Percentiles rank a stretch among this genome's conserved stretches.
These are phyloP conservation scores for Yamadazyma sp. DNA, from an alignment of 1,139 yeast species.

Conservation along the genomic window DNA sequence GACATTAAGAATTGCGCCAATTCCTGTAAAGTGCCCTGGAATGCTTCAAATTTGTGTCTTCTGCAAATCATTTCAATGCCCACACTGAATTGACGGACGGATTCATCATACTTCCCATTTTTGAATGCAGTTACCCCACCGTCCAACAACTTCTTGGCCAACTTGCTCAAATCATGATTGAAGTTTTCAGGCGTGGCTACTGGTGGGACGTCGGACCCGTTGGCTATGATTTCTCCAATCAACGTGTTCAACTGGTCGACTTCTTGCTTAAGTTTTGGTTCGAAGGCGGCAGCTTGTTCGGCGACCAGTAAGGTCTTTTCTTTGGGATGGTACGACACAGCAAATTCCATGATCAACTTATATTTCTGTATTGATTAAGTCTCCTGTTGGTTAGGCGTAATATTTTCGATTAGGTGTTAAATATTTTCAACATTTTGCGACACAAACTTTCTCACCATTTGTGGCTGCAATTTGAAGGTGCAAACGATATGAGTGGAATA, in stretches of 20 bases:
- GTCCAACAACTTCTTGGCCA: conserved; percentile 74
- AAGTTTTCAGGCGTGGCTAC: conserved; percentile 52
- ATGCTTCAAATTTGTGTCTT: conserved; percentile 84
- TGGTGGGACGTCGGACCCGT: conserved; percentile 70
- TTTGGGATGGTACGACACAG: conserved; percentile 27
- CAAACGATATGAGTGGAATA: not conserved
- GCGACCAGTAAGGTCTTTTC: conserved; percentile 28
- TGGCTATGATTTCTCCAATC: conserved; percentile 56
- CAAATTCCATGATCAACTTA: conserved; percentile 4
- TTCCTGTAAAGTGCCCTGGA: conserved; percentile 78
- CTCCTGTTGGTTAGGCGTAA: too few species aligned
- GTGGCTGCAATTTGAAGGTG: conserved; percentile 3
- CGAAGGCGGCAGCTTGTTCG: conserved; percentile 16
- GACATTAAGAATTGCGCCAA: conserved; percentile 69
- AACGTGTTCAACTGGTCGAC: conserved; percentile 64
- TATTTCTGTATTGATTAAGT: not conserved
- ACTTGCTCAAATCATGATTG: conserved; percentile 58
- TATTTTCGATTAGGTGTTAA: not conserved
- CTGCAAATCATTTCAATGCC: conserved; percentile 82
- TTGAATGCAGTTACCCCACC: conserved; percentile 68
- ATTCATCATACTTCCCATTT: conserved; percentile 63
- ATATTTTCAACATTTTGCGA: conserved; percentile 1
- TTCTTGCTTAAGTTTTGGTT: conserved; percentile 43
- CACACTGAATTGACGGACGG: conserved; percentile 67
- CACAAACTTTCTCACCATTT: not conserved